Evolutionary conservation across 2,329 filamentous ascomycete genomes (phyloP).

Genomic region (Cladosporium sp.): DNA sequence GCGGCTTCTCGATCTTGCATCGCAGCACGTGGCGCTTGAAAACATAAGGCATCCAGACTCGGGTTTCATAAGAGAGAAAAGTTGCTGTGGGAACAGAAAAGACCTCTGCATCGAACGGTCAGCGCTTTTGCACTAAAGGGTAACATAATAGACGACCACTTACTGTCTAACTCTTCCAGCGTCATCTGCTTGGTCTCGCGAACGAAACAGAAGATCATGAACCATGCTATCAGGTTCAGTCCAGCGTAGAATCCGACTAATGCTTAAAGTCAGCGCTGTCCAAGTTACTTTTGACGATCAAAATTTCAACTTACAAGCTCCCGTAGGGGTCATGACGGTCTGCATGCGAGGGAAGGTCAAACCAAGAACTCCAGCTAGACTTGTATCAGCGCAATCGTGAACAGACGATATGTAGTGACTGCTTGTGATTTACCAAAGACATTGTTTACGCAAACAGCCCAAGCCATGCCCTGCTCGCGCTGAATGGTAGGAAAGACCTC

Average conservation of each 20-base stretch:
- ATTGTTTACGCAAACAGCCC: slow-evolving; percentile 60
- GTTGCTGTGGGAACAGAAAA: slow-evolving; percentile 52
- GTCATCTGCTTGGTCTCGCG: slow-evolving; percentile 51
- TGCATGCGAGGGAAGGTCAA: slow-evolving; percentile 51
- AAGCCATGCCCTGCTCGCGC: slow-evolving; percentile 48
- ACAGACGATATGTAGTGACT: too few species aligned
- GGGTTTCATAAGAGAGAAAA: too few species aligned
- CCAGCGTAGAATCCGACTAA: slow-evolving; percentile 58
- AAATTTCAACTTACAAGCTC: slow-evolving; percentile 47
- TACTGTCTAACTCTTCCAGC: slow-evolving; percentile 48
- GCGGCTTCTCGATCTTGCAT: slow-evolving; percentile 26
- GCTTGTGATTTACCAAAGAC: slow-evolving; percentile 46
- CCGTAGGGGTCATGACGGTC: slow-evolving; percentile 51
- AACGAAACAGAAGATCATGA: slow-evolving; percentile 49
- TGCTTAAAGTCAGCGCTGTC: too few species aligned
- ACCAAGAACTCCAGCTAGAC: slow-evolving; percentile 36
- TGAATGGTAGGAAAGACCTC: slow-evolving; percentile 51
- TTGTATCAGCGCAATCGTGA: too few species aligned
- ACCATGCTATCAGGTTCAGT: slow-evolving; percentile 58
- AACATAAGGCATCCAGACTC: slow-evolving; percentile 46
- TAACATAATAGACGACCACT: slow-evolving; percentile 16
- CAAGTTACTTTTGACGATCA: too few species aligned
- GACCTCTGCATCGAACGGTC: too few species aligned
- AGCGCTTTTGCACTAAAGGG: too few species aligned
- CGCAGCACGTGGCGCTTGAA: slow-evolving; percentile 43